phyloP scores from a whole-genome alignment of 2,329 filamentous ascomycete genomes.

The Neonectria hederae region DNA sequence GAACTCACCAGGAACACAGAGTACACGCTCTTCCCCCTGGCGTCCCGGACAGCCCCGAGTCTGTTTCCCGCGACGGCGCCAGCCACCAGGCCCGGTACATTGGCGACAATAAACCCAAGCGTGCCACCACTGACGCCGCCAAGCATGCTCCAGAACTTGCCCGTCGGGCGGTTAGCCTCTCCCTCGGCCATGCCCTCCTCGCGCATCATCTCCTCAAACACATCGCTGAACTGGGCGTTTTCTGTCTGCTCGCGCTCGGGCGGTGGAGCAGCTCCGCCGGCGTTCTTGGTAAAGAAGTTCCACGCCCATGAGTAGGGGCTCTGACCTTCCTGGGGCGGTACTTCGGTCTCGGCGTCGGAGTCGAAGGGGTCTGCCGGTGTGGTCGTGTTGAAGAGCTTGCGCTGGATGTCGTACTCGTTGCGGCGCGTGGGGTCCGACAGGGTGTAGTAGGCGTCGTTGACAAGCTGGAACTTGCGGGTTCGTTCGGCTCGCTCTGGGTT shows the following conservation, averaged over 20 bases:
- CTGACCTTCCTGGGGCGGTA: slow-evolving; percentile 52
- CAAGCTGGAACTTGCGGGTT: slow-evolving; percentile 88
- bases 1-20: slow-evolving; percentile 75
- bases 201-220: slow-evolving; percentile 90
- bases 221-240: slow-evolving; percentile 85
- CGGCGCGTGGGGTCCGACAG: slow-evolving; percentile 82
- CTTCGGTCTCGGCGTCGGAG: slow-evolving; percentile 49
- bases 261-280: slow-evolving; percentile 39
- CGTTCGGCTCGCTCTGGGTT: slow-evolving; percentile 83
- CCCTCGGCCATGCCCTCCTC: slow-evolving; percentile 85
- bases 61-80: slow-evolving; percentile 93
- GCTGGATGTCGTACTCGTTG: slow-evolving; percentile 83
- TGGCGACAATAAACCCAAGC: slow-evolving; percentile 94
- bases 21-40: slow-evolving; percentile 94
- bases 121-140: slow-evolving; percentile 89
- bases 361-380: slow-evolving; percentile 56
- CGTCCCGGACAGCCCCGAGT: slow-evolving; percentile 88
- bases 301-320: slow-evolving; percentile 81
- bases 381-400: slow-evolving; percentile 46
- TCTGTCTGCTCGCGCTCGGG: slow-evolving; percentile 64
- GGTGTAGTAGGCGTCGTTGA: slow-evolving; percentile 94
- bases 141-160: slow-evolving; percentile 86
- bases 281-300: slow-evolving; percentile 63
- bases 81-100: slow-evolving; percentile 87
- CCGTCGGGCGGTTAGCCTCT: slow-evolving; percentile 66